phyloP scores from a whole-genome alignment of 441 rosid species.

The Cnidoscolus chayamansa region DNA sequence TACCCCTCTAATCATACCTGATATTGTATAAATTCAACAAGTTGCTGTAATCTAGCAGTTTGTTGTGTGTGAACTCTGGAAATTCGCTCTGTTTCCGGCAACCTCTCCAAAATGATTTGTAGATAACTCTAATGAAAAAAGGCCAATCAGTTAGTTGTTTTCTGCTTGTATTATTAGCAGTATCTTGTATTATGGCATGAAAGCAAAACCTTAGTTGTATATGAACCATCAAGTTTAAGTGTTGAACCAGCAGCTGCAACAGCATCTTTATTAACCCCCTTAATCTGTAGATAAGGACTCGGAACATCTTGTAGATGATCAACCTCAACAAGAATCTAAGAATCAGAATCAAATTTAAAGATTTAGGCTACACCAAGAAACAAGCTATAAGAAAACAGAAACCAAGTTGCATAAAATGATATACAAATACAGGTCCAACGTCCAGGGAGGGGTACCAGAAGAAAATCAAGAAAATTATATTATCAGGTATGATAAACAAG shows the following conservation, averaged over 20 bases:
- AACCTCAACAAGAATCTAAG: constrained; percentile 87
- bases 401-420: constrained; percentile 2
- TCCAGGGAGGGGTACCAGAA: neutral
- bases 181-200: neutral
- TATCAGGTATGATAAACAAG: neutral
- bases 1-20: constrained; percentile 50
- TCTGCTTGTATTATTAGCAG: no score
- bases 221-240: constrained; percentile 83
- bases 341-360: constrained; percentile 19
- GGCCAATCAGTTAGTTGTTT: constrained; percentile 4
- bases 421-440: neutral
- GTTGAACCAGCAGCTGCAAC: constrained; percentile 92
- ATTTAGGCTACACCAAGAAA: constrained; percentile 6
- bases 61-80: constrained; percentile 74
- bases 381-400: constrained; percentile 3
- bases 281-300: constrained; percentile 84
- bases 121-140: constrained; percentile 65
- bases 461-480: neutral
- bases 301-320: constrained; percentile 87
- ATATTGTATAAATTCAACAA: constrained; percentile 84
- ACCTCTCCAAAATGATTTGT: constrained; percentile 81
- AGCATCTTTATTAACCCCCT: constrained; percentile 93
- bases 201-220: constrained; percentile 83
- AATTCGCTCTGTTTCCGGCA: constrained; percentile 66
- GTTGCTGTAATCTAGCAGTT: constrained; percentile 85